Conservation (phyloP, 2,329 filamentous ascomycete species). For the Aphanoascus verrucosus region DNA sequence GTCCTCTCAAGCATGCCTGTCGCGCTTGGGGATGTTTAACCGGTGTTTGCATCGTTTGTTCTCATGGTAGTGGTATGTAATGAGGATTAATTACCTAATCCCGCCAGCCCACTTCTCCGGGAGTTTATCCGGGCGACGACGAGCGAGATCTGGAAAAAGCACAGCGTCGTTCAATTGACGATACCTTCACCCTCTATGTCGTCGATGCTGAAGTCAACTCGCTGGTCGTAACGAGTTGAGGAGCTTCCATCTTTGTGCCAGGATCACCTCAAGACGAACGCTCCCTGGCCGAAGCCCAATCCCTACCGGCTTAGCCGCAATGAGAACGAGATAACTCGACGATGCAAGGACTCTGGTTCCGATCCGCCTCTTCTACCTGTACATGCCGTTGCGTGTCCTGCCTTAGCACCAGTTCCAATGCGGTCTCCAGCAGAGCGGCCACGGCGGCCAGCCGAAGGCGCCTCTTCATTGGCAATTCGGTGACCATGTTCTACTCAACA, state of each 20-base stretch:
- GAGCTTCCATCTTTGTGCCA: too few species aligned
- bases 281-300: neutral
- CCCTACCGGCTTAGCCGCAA: neutral
- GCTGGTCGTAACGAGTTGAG: neutral
- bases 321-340: conserved; percentile 17
- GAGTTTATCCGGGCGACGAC: neutral
- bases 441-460: conserved; percentile 30
- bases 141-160: neutral
- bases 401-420: conserved; percentile 26
- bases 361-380: conserved; percentile 28
- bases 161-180: neutral
- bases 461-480: conserved; percentile 33
- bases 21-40: neutral
- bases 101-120: neutral
- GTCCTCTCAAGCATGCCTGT: neutral
- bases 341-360: conserved; percentile 39
- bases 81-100: conserved; percentile 1
- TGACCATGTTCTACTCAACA: conserved; percentile 36
- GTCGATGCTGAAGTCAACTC: neutral
- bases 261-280: neutral
- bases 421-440: conserved; percentile 27
- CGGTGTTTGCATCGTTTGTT: conserved; percentile 34
- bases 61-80: neutral
- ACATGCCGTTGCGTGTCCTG: conserved; percentile 36
- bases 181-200: neutral